A percentile compares a stretch with the other conserved stretches of the same genome.
phyloP scores from a whole-genome alignment of 176 grass and related monocot genomes.

The Cenchrus americanus region DNA sequence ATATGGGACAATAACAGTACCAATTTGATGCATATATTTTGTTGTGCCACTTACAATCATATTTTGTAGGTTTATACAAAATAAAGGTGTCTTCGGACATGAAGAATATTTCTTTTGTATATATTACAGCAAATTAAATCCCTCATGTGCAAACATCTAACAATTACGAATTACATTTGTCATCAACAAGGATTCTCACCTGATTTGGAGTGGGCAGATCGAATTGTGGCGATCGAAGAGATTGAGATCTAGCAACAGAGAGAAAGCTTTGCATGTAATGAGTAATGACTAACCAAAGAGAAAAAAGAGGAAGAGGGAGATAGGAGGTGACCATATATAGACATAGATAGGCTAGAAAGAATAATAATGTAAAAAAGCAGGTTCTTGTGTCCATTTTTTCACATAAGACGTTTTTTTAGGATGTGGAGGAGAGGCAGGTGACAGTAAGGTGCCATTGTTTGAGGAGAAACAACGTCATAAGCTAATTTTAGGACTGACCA shows the following conservation, averaged over 20 bases:
- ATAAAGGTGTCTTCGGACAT: not conserved
- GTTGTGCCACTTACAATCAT: not conserved
- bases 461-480: too few species aligned
- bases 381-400: not conserved
- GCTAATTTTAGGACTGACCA: too few species aligned
- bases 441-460: too few species aligned
- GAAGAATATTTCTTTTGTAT: not conserved
- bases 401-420: too few species aligned
- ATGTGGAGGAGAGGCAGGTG: too few species aligned
- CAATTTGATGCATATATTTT: not conserved
- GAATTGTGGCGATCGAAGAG: not conserved
- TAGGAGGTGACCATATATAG: not conserved
- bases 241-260: not conserved
- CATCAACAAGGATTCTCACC: not conserved
- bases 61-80: not conserved
- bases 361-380: not conserved
- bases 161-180: not conserved
- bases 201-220: not conserved
- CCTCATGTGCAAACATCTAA: not conserved
- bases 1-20: not conserved
- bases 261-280: slow-evolving; percentile 5
- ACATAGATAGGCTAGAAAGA: not conserved
- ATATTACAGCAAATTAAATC: not conserved
- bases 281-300: not conserved
- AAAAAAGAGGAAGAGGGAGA: not conserved